Evolutionary conservation across 140 eudicot species (phyloP).

Genomic region (Erigeron philadelphicus): DNA sequence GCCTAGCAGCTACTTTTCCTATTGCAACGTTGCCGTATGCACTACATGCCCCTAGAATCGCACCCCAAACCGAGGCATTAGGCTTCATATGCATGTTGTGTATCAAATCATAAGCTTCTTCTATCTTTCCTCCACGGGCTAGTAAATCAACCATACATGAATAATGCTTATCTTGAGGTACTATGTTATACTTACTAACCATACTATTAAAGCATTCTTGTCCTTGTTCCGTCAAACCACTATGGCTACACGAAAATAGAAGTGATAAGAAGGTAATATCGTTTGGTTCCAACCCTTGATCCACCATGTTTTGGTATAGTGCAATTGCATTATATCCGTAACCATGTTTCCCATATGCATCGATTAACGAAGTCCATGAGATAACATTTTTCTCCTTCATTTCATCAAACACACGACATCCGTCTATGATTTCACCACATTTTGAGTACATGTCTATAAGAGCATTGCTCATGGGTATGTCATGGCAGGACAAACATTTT

Average conservation of each 20-base stretch:
- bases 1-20: constrained; percentile 52
- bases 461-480: constrained; percentile 49
- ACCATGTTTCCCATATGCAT: constrained; percentile 59
- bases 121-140: constrained; percentile 65
- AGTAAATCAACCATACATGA: constrained; percentile 66
- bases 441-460: constrained; percentile 75
- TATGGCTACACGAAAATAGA: constrained; percentile 65
- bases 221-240: constrained; percentile 52
- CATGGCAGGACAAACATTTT: constrained; percentile 35
- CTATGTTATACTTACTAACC: constrained; percentile 41
- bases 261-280: constrained; percentile 55
- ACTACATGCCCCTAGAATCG: constrained; percentile 71
- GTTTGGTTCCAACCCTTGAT: constrained; percentile 54
- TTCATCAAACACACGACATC: constrained; percentile 42
- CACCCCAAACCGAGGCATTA: constrained; percentile 48
- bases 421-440: constrained; percentile 50
- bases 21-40: constrained; percentile 39
- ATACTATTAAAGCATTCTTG: constrained; percentile 38
- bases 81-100: constrained; percentile 38
- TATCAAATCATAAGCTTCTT: constrained; percentile 47
- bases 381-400: constrained; percentile 47
- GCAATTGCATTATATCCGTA: constrained; percentile 40
- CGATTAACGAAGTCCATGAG: constrained; percentile 66
- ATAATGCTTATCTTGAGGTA: constrained; percentile 59
- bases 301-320: constrained; percentile 45